Base-by-base conservation (phyloP, 345 rosid genomes). In the Viola odorata region DNA sequence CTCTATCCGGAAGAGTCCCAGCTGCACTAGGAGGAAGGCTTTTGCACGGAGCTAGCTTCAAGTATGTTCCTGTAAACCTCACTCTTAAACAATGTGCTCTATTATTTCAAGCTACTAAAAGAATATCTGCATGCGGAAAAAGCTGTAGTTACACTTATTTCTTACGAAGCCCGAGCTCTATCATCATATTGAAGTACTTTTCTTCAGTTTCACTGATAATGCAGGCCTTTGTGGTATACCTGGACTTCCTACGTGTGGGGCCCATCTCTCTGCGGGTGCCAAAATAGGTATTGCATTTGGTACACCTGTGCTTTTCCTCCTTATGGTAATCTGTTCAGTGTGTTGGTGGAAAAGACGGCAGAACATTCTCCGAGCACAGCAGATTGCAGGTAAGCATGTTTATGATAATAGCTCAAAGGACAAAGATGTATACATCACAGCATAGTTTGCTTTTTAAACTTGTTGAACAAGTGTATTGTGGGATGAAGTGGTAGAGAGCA, bases 221-320 rank as follows among this genome's bases (percentile, higher is more conserved):
- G 72, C 85, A 50, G 95, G 99, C 52, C 87, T 95, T 41, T 95
- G 99, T 40, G 99, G 99, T 40, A 88, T 91, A 68, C 99, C 99
- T 0, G 99, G 99, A 37, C 84, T 95, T 57, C 94, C 67, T 36
- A 57, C 87, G 1, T 95, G 99, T 14, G 94, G 96, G 6, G 85
- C 84, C 37, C 96, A 84, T 53, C 82, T 91, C 42, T 77, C 97
- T 51, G 81, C 87, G 0, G 80, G 96, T 61, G 94, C 87, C 11
- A 91, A 91, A 81, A 73, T 85, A 40, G 98, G 98, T 51, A 81
- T 95, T 36, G 86, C 79, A 12, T 84, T 88, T 16, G 94, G 89
- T 41, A 83, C 69, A 53, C 76, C 76, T 15, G 36, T 84, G 49
- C 67, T 78, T 42, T 77, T 91, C 51, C 60, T 95, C 9, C 69